Evolutionary conservation across 805 yeast genomes (phyloP).

Genomic region (Ogataea trehaloabstinens): DNA sequence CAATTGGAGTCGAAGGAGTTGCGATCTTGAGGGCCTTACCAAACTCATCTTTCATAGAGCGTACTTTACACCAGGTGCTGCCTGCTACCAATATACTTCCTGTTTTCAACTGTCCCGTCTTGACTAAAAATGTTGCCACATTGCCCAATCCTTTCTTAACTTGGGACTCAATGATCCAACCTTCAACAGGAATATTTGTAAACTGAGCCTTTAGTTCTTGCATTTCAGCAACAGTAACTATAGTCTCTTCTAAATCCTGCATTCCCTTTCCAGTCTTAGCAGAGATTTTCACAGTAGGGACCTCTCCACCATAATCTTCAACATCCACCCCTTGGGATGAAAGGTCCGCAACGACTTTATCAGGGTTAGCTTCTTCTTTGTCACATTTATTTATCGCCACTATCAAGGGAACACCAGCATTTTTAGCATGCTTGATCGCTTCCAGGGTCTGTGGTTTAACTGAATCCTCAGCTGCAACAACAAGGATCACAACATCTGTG

Average conservation of each 20-base stretch:
- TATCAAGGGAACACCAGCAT: slow-evolving; percentile 76
- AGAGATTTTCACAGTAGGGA: slow-evolving; percentile 82
- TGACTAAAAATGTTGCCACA: slow-evolving; percentile 79
- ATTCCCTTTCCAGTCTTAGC: slow-evolving; percentile 89
- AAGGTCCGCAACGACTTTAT: slow-evolving; percentile 74
- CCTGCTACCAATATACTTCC: slow-evolving; percentile 87
- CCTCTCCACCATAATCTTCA: slow-evolving; percentile 94
- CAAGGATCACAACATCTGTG: slow-evolving; percentile 88
- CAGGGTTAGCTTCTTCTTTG: slow-evolving; percentile 70
- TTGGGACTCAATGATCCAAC: slow-evolving; percentile 87
- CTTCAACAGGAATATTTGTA: slow-evolving; percentile 61
- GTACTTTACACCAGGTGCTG: slow-evolving; percentile 78
- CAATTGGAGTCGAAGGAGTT: slow-evolving; percentile 86
- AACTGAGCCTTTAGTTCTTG: slow-evolving; percentile 69
- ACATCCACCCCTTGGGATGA: slow-evolving; percentile 76
- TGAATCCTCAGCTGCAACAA: slow-evolving; percentile 96
- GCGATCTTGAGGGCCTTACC: slow-evolving; percentile 66
- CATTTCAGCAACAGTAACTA: slow-evolving; percentile 79
- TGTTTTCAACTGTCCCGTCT: slow-evolving; percentile 68
- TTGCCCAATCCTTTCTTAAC: slow-evolving; percentile 80
- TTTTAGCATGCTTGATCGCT: slow-evolving; percentile 89
- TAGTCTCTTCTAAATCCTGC: slow-evolving; percentile 86
- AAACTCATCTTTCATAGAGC: slow-evolving; percentile 70
- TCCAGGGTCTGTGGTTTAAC: slow-evolving; percentile 97
- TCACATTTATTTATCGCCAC: slow-evolving; percentile 95